Evolutionary conservation across 2,329 filamentous ascomycete genomes (phyloP), one percentile per base, ranked within the genome.

Genomic region (Westerdykella ornata): DNA sequence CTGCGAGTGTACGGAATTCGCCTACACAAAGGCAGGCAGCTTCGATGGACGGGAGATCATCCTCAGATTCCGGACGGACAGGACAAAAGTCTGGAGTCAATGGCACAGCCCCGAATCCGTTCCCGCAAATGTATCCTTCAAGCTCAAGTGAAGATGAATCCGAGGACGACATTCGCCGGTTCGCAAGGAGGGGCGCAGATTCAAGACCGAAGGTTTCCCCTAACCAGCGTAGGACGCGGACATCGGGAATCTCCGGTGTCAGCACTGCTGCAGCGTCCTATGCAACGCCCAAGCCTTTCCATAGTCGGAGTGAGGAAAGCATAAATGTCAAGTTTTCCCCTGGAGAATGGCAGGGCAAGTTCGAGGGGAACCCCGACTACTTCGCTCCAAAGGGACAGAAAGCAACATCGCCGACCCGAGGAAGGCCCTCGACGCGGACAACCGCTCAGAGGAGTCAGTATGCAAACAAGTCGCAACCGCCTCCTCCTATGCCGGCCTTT

Each of bases 1-100:
- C 77, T 39, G 64, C 72, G 11, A 80, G 74, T 51, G 71, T 72
- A 41, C 71, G 75, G 29, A 71, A 74, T 49, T 69, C 73, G 2
- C 69, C 72, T 6, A 63, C 51, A 11, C 51, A 54, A 13, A 47
- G 58, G 26, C 49, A 52, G 2, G 51, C 42, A 17, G 45, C 56
- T 3, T 54, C 56, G 8, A 45, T 48, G 3, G 57, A 63, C 28
- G 35, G 45, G 11, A 58, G 56, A 2, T 54, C 50, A 3, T 53
- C 51, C 39, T 64, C 60, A 1, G 62, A 65, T 39, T 61, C 60
- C 4, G 62, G 59, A 17, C 58, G 47, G 14, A 44, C 54, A 33
- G 48, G 47, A 15, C 56, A 60, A 32, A 56, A 2, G 56, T 52
- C 35, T 61, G 57, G 1, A 53, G 54, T 16, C 4, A 50, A 42